Base-by-base conservation (phyloP, 495 filamentous ascomycete genomes). In the Jackrogersella minutella region DNA sequence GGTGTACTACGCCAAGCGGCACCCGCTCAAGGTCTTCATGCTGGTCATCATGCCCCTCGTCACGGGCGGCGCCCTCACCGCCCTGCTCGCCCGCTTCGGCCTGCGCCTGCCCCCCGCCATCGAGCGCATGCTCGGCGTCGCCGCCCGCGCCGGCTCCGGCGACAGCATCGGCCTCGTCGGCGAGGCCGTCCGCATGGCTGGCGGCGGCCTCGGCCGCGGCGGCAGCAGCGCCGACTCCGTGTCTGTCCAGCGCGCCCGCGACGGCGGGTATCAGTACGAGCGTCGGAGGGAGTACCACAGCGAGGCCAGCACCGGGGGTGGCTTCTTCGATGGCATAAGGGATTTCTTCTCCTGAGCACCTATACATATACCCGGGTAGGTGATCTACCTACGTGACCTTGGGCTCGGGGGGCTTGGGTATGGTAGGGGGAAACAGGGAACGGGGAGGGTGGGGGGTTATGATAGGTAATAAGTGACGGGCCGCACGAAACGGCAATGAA, bases 11-110 rank as follows among this genome's bases (percentile, higher is more conserved):
- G 88, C 90, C 56, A 87, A 90, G 71, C 81, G 85, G 6, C 86
- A 97, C 73, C 93, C 93, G 0, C 68, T 92, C 66, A 95, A 93
- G 77, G 89, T 94, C 2, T 87, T 96, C 76, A 86, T 93, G 80
- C 81, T 95, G 14, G 88, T 96, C 28, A 85, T 96, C 53, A 84
- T 96, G 82, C 93, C 93, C 16, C 81, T 97, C 44, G 79, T 97
- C 58, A 91, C 88, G 0, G 91, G 91, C 49, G 93, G 93, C 5
- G 88, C 91, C 22, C 76, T 97, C 69, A 84, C 85, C 2, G 88
- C 86, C 24, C 74, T 96, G 19, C 80, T 95, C 10, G 83, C 83
- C 19, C 86, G 88, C 76, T 87, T 97, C 73, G 93, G 93, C 0
- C 79, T 97, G 39, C 80, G 87, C 37, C 70, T 97, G 68, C 93